phyloP scores from a whole-genome alignment of 345 rosid species.

The Arabidopsis thaliana region TAIR10.1 NC_003070.9:3309501-3310000 shows the following conservation, averaged over 20 bases:
- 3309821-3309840: conserved; percentile 35
- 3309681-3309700: conserved; percentile 1
- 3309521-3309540: background rate
- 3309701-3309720: conserved; percentile 41
- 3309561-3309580: background rate
- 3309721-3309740: conserved; percentile 38
- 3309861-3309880: conserved; percentile 45
- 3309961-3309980: conserved; percentile 39
- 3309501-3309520: background rate
- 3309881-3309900: conserved; percentile 34
- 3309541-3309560: background rate
- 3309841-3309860: conserved; percentile 36
- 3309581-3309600: background rate
- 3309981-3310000: conserved; percentile 40
- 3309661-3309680: background rate
- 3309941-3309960: conserved; percentile 33
- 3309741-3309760: conserved; percentile 40
- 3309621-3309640: background rate
- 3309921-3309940: conserved; percentile 27
- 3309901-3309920: conserved; percentile 37
- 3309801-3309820: background rate
- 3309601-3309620: conserved; percentile 8
- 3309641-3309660: conserved; percentile 15
- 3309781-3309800: conserved; percentile 25
- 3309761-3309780: conserved; percentile 37